Evolutionary conservation across 1,139 yeast species (phyloP).

Genomic region (Diutina sp.): DNA sequence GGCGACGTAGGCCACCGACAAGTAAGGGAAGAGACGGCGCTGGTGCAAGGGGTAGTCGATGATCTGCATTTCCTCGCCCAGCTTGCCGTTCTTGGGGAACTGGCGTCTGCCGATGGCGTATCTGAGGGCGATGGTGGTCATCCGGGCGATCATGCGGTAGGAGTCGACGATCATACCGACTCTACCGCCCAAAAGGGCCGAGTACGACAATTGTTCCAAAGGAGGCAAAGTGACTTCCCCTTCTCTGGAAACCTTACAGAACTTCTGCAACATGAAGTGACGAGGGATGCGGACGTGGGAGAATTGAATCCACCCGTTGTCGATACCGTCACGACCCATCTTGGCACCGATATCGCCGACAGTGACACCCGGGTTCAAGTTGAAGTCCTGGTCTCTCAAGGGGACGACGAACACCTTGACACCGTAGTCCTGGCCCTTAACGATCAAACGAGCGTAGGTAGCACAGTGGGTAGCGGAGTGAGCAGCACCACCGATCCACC

Average conservation of each 20-base stretch:
- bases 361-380: constrained; percentile 64
- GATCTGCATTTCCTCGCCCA: constrained; percentile 8
- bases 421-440: constrained; percentile 76
- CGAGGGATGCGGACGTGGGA: constrained; percentile 73
- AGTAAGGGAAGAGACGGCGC: constrained; percentile 9
- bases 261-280: constrained; percentile 71
- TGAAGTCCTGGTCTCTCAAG: constrained; percentile 60
- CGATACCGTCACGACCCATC: constrained; percentile 86
- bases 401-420: constrained; percentile 89
- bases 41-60: constrained; percentile 10
- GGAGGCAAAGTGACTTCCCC: constrained; percentile 70
- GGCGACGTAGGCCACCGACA: constrained; percentile 8
- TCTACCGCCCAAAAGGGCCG: constrained; percentile 80
- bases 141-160: constrained; percentile 67
- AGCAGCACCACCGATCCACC: constrained; percentile 99
- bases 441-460: constrained; percentile 71
- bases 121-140: constrained; percentile 73
- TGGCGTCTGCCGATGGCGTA: constrained; percentile 88
- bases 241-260: constrained; percentile 56
- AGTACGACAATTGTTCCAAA: constrained; percentile 74
- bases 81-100: constrained; percentile 20
- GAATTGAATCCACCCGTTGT: constrained; percentile 93
- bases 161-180: constrained; percentile 84
- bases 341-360: constrained; percentile 89
- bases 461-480: constrained; percentile 82